A percentile compares a stretch with the other conserved stretches of the same genome.
Conservation (phyloP, 2,329 filamentous ascomycete genomes). For the Nemania serpens region DNA sequence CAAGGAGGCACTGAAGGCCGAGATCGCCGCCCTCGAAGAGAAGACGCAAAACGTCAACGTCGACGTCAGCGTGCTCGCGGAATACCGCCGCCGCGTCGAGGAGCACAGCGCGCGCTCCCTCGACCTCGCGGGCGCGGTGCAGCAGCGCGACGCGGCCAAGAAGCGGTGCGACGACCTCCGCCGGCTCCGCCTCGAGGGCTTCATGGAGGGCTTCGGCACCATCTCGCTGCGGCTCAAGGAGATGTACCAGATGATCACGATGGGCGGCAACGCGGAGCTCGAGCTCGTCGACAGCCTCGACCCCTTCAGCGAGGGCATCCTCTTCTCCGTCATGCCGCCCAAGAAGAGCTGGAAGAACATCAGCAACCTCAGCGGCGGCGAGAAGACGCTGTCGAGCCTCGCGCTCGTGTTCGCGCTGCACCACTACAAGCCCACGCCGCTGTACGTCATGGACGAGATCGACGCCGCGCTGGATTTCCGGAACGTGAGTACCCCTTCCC, state of each 20-base stretch:
- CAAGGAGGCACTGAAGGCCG: slow-evolving; percentile 63
- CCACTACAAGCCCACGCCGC: slow-evolving; percentile 94
- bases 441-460: slow-evolving; percentile 99
- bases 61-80: slow-evolving; percentile 84
- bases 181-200: slow-evolving; percentile 86
- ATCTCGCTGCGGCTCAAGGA: slow-evolving; percentile 96
- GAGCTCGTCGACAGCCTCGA: slow-evolving; percentile 96
- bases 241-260: slow-evolving; percentile 99
- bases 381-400: slow-evolving; percentile 93
- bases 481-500: slow-evolving; percentile 70
- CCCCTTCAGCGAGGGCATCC: slow-evolving; percentile 93
- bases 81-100: slow-evolving; percentile 84
- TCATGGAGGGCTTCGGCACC: slow-evolving; percentile 95
- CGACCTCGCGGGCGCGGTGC: slow-evolving; percentile 79
- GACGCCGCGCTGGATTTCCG: slow-evolving; percentile 96
- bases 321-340: slow-evolving; percentile 98
- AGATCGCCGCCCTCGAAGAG: slow-evolving; percentile 66
- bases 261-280: slow-evolving; percentile 97
- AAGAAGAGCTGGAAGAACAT: slow-evolving; percentile 99
- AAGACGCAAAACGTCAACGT: slow-evolving; percentile 84
- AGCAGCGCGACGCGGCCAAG: slow-evolving; percentile 83
- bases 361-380: slow-evolving; percentile 89
- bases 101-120: slow-evolving; percentile 82
- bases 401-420: slow-evolving; percentile 97
- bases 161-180: slow-evolving; percentile 91